Evolutionary conservation across 257 asterid genomes (phyloP).

Genomic region (Solanum piurae): DNA sequence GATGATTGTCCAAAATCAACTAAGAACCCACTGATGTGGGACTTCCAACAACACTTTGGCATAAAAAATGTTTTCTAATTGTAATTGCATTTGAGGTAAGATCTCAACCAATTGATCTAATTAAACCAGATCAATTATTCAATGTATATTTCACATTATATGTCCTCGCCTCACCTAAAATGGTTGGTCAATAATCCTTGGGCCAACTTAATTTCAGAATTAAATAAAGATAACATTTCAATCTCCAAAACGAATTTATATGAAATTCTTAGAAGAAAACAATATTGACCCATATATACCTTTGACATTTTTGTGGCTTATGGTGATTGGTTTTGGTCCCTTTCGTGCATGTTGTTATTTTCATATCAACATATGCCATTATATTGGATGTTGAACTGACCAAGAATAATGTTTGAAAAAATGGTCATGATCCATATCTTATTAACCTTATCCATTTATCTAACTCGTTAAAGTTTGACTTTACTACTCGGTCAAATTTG

Average conservation of each 20-base stretch:
- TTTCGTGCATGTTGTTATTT: not conserved
- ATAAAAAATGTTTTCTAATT: no score
- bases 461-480: not conserved
- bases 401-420: not conserved
- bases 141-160: not conserved
- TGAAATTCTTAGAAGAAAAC: not conserved
- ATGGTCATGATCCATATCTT: not conserved
- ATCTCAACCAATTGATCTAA: not conserved
- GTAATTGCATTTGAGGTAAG: not conserved
- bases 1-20: no score
- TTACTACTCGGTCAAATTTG: not conserved
- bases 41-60: no score
- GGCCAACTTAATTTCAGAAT: not conserved
- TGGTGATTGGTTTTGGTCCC: not conserved
- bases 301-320: not conserved
- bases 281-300: not conserved
- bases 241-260: not conserved
- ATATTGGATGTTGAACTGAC: not conserved
- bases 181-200: not conserved
- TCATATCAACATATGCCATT: not conserved
- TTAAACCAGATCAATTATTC: not conserved
- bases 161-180: not conserved
- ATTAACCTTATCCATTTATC: not conserved
- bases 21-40: no score
- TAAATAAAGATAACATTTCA: not conserved